phyloP scores from a whole-genome alignment of 306 rosid species.

The Cucumis melo region DNA sequence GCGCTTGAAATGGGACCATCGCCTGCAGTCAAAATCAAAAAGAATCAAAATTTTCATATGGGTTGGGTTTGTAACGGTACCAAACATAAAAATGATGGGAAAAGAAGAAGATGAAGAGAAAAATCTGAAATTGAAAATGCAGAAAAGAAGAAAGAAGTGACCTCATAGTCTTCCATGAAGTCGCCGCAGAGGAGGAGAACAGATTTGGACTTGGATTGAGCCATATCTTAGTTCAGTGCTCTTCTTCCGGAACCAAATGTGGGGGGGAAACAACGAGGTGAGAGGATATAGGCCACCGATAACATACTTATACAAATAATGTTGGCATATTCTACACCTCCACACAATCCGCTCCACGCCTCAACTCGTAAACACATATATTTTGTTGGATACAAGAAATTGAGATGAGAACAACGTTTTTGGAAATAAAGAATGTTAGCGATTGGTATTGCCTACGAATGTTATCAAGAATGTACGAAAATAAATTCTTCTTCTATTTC shows the following conservation, averaged over 20 bases:
- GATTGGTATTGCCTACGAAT: no score
- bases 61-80: not conserved
- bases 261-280: not conserved
- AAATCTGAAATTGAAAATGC: not conserved
- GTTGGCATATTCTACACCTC: no score
- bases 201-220: slow-evolving; percentile 13
- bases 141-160: slow-evolving; percentile 1
- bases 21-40: slow-evolving; percentile 26
- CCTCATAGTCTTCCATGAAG: slow-evolving; percentile 80
- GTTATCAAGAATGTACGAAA: no score
- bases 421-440: no score
- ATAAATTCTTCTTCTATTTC: no score
- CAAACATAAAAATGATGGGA: not conserved
- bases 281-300: no score
- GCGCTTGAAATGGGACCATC: slow-evolving; percentile 80
- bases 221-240: slow-evolving; percentile 7
- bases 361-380: no score
- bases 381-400: no score
- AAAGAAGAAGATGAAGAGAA: not conserved
- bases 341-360: no score
- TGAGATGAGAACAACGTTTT: no score
- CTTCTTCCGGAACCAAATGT: not conserved
- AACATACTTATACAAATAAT: no score
- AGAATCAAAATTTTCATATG: not conserved
- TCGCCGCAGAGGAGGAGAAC: slow-evolving; percentile 79